Evolutionary conservation across 2,329 filamentous ascomycete genomes (phyloP).

Genomic region (Colletotrichum sidae): DNA sequence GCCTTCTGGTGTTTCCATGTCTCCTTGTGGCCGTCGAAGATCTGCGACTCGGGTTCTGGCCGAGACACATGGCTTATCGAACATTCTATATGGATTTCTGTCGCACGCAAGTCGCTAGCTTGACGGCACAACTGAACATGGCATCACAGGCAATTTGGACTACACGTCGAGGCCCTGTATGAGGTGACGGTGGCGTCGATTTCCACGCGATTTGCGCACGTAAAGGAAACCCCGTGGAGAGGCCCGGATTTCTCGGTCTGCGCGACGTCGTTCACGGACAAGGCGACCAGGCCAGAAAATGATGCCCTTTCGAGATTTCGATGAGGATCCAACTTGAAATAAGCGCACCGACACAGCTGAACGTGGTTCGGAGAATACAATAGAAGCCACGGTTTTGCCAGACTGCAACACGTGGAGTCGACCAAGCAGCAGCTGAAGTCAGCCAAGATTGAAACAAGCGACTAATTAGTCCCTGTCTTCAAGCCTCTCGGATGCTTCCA

Average conservation of each 20-base stretch:
- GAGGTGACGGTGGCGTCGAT: conserved; percentile 11
- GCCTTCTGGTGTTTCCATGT: conserved; percentile 1
- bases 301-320: no score
- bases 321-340: no score
- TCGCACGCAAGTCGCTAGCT: conserved; percentile 23
- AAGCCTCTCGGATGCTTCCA: not conserved
- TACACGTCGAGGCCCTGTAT: not conserved
- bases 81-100: conserved; percentile 13
- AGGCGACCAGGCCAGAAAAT: not conserved
- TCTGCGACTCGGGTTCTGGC: not conserved
- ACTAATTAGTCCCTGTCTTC: not conserved
- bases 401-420: not conserved
- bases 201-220: conserved; percentile 22
- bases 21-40: conserved; percentile 10
- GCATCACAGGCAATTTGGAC: conserved; percentile 1
- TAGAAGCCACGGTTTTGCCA: not conserved
- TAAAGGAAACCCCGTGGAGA: not conserved
- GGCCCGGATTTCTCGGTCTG: not conserved
- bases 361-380: conserved; percentile 16
- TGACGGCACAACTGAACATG: conserved; percentile 10
- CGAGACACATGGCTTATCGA: conserved; percentile 19
- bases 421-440: conserved; percentile 12
- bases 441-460: conserved; percentile 4
- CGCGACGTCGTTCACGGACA: conserved; percentile 4
- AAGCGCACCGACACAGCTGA: not conserved